Evolutionary conservation across 2,329 filamentous ascomycete genomes (phyloP).

Genomic region (Pseudogymnoascus sp.): DNA sequence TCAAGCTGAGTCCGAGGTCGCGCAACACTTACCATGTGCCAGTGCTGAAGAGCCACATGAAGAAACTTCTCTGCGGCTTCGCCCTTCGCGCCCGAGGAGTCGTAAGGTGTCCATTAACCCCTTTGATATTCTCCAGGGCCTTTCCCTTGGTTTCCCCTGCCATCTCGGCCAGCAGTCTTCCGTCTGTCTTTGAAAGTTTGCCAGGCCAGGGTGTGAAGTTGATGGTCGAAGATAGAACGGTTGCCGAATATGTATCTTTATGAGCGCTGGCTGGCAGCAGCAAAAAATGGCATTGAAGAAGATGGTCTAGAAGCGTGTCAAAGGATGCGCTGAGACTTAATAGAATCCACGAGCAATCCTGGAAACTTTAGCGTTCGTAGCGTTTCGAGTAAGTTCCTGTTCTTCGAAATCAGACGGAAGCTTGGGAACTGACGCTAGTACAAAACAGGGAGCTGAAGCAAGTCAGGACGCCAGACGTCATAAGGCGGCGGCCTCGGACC

Average conservation of each 20-base stretch:
- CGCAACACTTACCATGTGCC: slow-evolving; percentile 43
- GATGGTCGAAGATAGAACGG: neutral
- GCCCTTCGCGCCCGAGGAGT: slow-evolving; percentile 24
- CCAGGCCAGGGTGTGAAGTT: neutral
- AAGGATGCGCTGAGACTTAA: slow-evolving; percentile 5
- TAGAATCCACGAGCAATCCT: slow-evolving; percentile 1
- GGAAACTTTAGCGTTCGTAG: slow-evolving; percentile 6
- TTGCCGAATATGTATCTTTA: neutral
- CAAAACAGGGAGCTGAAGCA: slow-evolving; percentile 4
- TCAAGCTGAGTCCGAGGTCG: neutral
- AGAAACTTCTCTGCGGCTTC: slow-evolving; percentile 13
- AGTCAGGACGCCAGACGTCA: neutral
- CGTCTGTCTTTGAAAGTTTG: neutral
- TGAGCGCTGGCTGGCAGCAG: slow-evolving; percentile 8
- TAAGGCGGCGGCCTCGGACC: neutral
- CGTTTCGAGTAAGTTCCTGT: slow-evolving; percentile 6
- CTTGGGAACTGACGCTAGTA: slow-evolving; percentile 1
- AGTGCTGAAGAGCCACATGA: slow-evolving; percentile 36
- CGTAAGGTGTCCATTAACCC: slow-evolving; percentile 32
- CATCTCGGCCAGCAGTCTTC: slow-evolving; percentile 23
- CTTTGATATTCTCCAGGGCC: slow-evolving; percentile 26
- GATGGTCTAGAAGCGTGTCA: slow-evolving; percentile 4
- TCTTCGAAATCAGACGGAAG: slow-evolving; percentile 6
- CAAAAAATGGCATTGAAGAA: slow-evolving; percentile 4
- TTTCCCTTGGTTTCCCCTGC: slow-evolving; percentile 31